These are phyloP conservation scores for Blastomyces gilchristii DNA, from an alignment of 2,329 filamentous ascomycete species.

Conservation along the genomic window DNA sequence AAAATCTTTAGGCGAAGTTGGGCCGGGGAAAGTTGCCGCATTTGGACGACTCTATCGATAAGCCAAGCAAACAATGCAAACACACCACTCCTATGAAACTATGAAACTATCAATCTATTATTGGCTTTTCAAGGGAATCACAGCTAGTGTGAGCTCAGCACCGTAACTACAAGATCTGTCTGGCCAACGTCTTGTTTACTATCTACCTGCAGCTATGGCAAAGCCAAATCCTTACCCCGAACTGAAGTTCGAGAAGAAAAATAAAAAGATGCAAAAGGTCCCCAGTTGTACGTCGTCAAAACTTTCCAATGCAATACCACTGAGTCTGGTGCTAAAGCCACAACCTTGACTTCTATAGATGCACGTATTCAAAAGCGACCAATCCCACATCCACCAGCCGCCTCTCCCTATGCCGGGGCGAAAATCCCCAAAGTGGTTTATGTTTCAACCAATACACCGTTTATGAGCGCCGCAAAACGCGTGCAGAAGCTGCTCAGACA, in stretches of 20 bases:
- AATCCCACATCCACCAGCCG: slow-evolving; percentile 46
- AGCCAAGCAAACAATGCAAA: slow-evolving; percentile 7
- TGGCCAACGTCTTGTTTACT: background rate
- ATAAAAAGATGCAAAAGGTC: slow-evolving; percentile 27
- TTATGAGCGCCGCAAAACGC: slow-evolving; percentile 51
- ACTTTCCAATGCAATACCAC: background rate
- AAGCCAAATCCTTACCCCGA: slow-evolving; percentile 13
- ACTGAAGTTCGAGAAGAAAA: slow-evolving; percentile 33
- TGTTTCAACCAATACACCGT: slow-evolving; percentile 44
- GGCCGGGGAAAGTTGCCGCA: slow-evolving; percentile 4
- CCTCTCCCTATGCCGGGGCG: slow-evolving; percentile 44
- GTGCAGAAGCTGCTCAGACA: slow-evolving; percentile 46
- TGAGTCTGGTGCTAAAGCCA: background rate
- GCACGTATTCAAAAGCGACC: slow-evolving; percentile 46
- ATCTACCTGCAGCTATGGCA: slow-evolving; percentile 1
- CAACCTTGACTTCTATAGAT: slow-evolving; percentile 24
- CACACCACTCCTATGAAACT: background rate
- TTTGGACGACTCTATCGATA: background rate
- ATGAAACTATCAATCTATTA: no score
- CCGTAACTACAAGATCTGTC: background rate
- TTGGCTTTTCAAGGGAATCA: no score
- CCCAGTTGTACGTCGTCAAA: slow-evolving; percentile 25
- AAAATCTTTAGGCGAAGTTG: slow-evolving; percentile 6
- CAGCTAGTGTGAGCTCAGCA: no score
- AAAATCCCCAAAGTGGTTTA: slow-evolving; percentile 46